These are phyloP conservation scores for Ceratobasidium sp. DNA, from an alignment of 1,284 basidiomycete genomes.

Conservation along the genomic window DNA sequence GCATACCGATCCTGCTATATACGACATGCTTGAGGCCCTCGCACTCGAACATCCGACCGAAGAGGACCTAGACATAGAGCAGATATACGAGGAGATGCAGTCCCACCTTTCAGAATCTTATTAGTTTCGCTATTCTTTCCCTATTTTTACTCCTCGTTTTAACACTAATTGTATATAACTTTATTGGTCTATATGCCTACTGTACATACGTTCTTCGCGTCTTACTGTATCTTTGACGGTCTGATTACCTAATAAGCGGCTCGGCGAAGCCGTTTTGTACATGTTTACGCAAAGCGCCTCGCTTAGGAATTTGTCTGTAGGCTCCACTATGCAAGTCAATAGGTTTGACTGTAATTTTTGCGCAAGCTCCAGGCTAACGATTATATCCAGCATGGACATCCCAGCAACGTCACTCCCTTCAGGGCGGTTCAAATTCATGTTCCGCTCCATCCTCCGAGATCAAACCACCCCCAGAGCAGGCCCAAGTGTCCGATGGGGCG, in stretches of 20 bases:
- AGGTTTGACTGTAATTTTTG: too few species aligned
- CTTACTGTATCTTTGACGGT: neutral
- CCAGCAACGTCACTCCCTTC: conserved; percentile 34
- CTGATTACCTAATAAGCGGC: neutral
- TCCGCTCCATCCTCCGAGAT: conserved; percentile 76
- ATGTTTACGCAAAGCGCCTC: too few species aligned
- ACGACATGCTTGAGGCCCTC: neutral
- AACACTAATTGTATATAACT: neutral
- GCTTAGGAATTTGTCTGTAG: too few species aligned
- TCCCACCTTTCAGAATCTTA: neutral
- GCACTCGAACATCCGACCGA: neutral
- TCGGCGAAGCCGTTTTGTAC: neutral
- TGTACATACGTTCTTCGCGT: neutral
- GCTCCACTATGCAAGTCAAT: too few species aligned
- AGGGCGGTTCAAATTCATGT: conserved; percentile 31
- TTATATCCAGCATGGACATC: neutral
- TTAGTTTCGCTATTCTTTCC: neutral
- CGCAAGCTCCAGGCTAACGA: neutral
- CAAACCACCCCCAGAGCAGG: conserved; percentile 79
- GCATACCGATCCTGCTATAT: neutral
- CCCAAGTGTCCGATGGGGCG: conserved; percentile 80
- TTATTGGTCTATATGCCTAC: neutral
- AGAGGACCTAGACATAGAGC: neutral
- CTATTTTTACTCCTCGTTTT: neutral
- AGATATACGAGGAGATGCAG: neutral